Evolutionary conservation across 768 basidiomycete genomes (phyloP), one percentile per base, ranked within the genome.

Genomic region (Udeniomyces megalosporus): DNA sequence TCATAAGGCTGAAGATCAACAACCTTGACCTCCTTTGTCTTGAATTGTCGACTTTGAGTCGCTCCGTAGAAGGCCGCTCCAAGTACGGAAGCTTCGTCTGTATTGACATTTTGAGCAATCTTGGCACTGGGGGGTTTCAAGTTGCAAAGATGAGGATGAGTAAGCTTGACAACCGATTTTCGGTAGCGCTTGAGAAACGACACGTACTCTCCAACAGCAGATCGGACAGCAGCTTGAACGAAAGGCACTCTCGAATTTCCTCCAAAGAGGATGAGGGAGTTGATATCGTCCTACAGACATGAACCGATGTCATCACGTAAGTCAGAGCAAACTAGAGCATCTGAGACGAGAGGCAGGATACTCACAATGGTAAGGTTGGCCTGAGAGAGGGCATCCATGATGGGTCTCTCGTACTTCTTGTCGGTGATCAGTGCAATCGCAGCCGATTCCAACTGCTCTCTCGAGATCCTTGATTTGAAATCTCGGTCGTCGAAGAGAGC

Each of bases 81-180:
- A 48, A 99, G 80, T 22, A 96, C 93, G 28, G 86, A 87, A 0
- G 90, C 88, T 75, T 99, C 95, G 71, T 97, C 95, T 0, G 93
- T 85, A 71, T 99, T 97, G 65, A 99, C 88, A 68, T 96, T 97
- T 70, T 84, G 78, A 5, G 93, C 88, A 61, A 97, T 85, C 74
- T 87, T 88, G 57, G 84, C 81, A 51, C 83, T 85, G 62, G 29
- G 20, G 10, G 38, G 15, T n/a, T n/a, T n/a, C n/a, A 15, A 56
- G 17, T 58, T 17, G 42, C 35, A 15, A n/a, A 15, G 38, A 63
- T 35, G 8, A 60, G 44, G 10, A 32, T 29, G 7, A 52, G 52
- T 31, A 20, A 1, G 24, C 28, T 14, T 29, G 57, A 29, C n/a
- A 2, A 46, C 15, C 17, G 28, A 6, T 29, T 24, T 11, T 24